Base-by-base conservation (phyloP, 371 early-diverging fungal genomes). In the Mortierella sp. region DNA sequence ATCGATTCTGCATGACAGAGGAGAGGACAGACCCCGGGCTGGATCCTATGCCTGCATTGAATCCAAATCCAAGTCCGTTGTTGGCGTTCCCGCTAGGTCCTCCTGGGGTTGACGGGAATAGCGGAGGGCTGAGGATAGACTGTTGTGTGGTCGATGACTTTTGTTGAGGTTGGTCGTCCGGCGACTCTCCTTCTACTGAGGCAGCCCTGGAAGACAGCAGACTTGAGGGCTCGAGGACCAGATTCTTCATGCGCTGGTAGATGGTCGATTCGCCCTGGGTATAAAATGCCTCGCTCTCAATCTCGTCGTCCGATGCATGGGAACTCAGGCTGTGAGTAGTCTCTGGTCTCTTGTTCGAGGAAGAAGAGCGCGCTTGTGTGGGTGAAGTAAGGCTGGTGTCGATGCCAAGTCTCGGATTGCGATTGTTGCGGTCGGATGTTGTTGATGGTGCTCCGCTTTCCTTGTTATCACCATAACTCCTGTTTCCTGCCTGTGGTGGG, bases 181-280 rank as follows among this genome's bases (percentile, higher is more conserved):
- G 55, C 5, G 69, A 11, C 19, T 52, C 72, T 63, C 69, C 68
- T n/a, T 72, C 76, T 2, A 55, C 40, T 4, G 75, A 68, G 1
- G 64, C 43, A 34, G 55, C 47, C n/a, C 48, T 67, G 45, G 76
- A 45, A 4, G 74, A 45, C 2, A 52, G 52, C 26, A 52, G 41
- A 9, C 26, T 68, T 2, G 74, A 64, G 24, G 71, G 71, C 26
- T 81, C 82, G 11, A 81, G 61, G 13, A 55, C 63, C 64, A 81
- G n/a, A 37, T 64, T 74, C 69, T 65, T 81, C 71, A 81, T 70
- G 37, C 73, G 71, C 39, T 83, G 84, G 55, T 76, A 83, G 37
- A 83, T 79, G 6, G 84, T 83, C 24, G 84, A 79, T 10, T 79
- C 79, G 34, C 84, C 84, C 47, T 83, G 84, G 79, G 84, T 83